Evolutionary conservation across 208 protist species (phyloP).

Genomic region (Leishmania turanica): DNA sequence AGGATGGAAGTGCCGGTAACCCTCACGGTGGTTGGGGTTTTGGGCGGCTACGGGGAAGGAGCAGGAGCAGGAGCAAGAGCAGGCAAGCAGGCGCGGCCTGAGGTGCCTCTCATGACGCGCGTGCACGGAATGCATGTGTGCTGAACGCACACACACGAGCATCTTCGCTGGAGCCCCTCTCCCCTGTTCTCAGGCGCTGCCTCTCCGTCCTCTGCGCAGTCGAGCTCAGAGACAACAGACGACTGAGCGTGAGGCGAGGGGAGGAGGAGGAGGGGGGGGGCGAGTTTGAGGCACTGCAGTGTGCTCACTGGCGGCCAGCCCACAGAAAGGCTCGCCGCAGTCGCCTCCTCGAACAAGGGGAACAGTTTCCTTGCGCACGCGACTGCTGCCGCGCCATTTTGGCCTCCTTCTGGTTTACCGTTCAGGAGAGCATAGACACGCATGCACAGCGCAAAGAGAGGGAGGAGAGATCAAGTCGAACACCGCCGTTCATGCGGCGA

Average conservation of each 20-base stretch:
- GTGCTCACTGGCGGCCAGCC: background rate
- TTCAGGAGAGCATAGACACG: background rate
- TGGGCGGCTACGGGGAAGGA: background rate
- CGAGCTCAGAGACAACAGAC: background rate
- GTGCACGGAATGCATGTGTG: background rate
- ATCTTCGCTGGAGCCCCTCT: background rate
- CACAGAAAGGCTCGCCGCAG: background rate
- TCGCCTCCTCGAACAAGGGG: background rate
- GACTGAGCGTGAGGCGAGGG: background rate
- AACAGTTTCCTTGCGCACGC: background rate
- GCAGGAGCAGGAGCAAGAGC: background rate
- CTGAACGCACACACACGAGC: background rate
- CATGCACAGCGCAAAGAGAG: background rate
- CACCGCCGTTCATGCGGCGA: background rate
- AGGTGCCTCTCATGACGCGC: background rate
- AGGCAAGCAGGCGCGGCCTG: background rate
- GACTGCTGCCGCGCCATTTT: background rate
- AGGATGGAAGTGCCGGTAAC: background rate
- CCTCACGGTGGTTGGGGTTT: background rate
- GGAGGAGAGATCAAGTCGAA: background rate
- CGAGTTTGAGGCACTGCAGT: background rate
- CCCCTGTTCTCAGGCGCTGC: background rate
- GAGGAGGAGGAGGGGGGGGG: background rate
- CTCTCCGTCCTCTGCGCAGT: background rate
- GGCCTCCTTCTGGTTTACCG: background rate